A percentile compares a stretch with the other conserved stretches of the same genome.
phyloP scores from a whole-genome alignment of 768 basidiomycete species.

The Kwoniella sp. region DNA sequence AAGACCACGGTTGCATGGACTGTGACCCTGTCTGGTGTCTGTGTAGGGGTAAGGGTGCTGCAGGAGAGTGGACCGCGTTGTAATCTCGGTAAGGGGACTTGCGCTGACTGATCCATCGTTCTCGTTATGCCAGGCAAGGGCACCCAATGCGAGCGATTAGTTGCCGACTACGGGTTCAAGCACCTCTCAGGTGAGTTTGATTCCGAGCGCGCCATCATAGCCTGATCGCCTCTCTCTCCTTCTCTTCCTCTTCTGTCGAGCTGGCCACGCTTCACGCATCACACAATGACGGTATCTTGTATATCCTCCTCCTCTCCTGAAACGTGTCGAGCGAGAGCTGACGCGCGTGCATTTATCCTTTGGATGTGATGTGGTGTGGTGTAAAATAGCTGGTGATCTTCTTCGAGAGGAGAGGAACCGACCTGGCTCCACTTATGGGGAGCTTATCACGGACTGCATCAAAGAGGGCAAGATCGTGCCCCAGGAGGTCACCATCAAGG shows the following conservation, averaged over 20 bases:
- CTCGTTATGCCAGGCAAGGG: constrained; percentile 74
- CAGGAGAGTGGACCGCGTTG: constrained; percentile 69
- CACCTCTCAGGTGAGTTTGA: constrained; percentile 80
- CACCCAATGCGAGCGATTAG: constrained; percentile 85
- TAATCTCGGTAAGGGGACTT: constrained; percentile 62
- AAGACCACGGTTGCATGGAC: too few species aligned
- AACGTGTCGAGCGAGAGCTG: neutral
- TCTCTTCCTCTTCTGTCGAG: neutral
- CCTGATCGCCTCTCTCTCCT: neutral
- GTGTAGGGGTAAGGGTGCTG: neutral
- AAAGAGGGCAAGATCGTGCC: constrained; percentile 91
- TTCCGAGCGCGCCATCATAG: neutral
- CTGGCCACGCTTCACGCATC: neutral
- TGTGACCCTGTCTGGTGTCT: too few species aligned
- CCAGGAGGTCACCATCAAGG: constrained; percentile 88
- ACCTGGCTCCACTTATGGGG: constrained; percentile 77
- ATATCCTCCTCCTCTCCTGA: neutral
- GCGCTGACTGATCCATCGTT: constrained; percentile 63
- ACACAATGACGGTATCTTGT: constrained; percentile 1
- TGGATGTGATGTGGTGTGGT: neutral
- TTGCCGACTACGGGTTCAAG: constrained; percentile 80
- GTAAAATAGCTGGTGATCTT: constrained; percentile 82
- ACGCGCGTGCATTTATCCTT: neutral
- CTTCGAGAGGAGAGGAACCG: constrained; percentile 91
- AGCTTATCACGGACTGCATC: constrained; percentile 84